These are phyloP conservation scores for Tylopilus rubrobrunneus DNA, from an alignment of 768 basidiomycete species.

Conservation along the genomic window DNA sequence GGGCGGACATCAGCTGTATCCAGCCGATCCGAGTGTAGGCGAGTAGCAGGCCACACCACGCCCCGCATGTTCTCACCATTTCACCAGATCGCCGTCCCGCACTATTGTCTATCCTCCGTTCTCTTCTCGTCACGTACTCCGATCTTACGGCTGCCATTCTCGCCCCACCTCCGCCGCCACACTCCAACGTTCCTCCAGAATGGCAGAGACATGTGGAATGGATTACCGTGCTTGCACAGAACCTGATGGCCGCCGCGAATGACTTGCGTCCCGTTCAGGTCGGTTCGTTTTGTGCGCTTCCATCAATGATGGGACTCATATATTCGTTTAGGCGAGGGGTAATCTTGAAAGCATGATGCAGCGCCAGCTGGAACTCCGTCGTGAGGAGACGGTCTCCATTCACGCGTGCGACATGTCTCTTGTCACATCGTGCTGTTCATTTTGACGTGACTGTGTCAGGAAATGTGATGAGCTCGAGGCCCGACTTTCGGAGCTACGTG, in stretches of 20 bases:
- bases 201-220: constrained; percentile 78
- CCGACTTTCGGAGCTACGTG: constrained; percentile 55
- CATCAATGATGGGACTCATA: not conserved
- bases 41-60: constrained; percentile 14
- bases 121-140: constrained; percentile 79
- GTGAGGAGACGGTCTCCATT: constrained; percentile 64
- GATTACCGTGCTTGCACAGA: constrained; percentile 77
- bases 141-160: constrained; percentile 66
- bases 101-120: constrained; percentile 64
- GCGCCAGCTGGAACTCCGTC: constrained; percentile 68
- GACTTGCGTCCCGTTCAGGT: constrained; percentile 88
- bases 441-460: constrained; percentile 33
- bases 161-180: constrained; percentile 53
- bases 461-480: constrained; percentile 71
- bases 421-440: not conserved
- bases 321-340: constrained; percentile 58
- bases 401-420: constrained; percentile 51
- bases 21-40: constrained; percentile 68
- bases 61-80: constrained; percentile 6
- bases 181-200: constrained; percentile 48
- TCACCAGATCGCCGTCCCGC: constrained; percentile 71
- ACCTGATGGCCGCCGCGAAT: constrained; percentile 87
- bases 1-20: constrained; percentile 80
- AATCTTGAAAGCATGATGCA: constrained; percentile 82
- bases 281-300: constrained; percentile 10